Conservation (phyloP, 768 basidiomycete species). For the Trametes villosa region DNA sequence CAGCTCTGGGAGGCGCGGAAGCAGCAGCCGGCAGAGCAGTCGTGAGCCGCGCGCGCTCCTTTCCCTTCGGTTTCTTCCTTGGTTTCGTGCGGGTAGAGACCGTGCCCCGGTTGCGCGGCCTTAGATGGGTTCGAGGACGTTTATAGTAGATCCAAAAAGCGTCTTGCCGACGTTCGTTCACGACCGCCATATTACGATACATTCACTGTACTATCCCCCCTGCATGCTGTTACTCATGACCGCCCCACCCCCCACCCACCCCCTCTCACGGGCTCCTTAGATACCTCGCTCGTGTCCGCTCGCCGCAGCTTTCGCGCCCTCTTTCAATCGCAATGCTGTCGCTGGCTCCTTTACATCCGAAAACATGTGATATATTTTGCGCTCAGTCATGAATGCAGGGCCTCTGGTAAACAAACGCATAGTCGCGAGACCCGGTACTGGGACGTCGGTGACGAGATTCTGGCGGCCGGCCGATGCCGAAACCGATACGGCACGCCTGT, state of each 20-base stretch:
- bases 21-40: slow-evolving; percentile 40
- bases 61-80: slow-evolving; percentile 12
- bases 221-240: slow-evolving; percentile 7
- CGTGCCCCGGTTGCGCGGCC: slow-evolving; percentile 21
- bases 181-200: slow-evolving; percentile 31
- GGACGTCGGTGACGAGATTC: neutral
- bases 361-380: slow-evolving; percentile 1
- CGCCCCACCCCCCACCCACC: neutral
- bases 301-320: neutral
- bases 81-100: slow-evolving; percentile 18
- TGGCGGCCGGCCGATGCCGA: slow-evolving; percentile 9
- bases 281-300: slow-evolving; percentile 14
- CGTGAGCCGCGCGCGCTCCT: slow-evolving; percentile 13
- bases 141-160: slow-evolving; percentile 30
- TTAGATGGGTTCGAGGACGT: slow-evolving; percentile 27
- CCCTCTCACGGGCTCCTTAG: slow-evolving; percentile 11
- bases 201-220: slow-evolving; percentile 28
- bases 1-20: slow-evolving; percentile 78
- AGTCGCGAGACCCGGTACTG: too few relatives aligned
- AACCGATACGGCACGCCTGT: slow-evolving; percentile 1
- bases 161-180: slow-evolving; percentile 26
- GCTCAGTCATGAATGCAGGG: neutral
- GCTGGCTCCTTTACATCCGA: neutral
- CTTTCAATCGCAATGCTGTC: slow-evolving; percentile 13
- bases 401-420: neutral